Percentiles rank a stretch among this genome's conserved stretches.
Conservation (phyloP, 495 filamentous ascomycete species). For the Daldinia loculata region DNA sequence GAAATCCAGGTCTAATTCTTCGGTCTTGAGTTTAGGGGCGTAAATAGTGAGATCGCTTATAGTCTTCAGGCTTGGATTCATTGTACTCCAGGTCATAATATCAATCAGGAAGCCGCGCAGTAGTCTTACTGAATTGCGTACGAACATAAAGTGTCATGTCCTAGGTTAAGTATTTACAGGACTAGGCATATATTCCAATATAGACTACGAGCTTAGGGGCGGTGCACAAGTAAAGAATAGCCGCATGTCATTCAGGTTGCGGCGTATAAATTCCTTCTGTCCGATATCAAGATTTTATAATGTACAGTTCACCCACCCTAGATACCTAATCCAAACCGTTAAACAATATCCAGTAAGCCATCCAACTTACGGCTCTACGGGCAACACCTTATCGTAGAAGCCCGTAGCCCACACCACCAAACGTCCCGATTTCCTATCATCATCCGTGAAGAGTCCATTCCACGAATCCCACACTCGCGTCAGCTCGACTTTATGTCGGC, state of each 20-base stretch:
- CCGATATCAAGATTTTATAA: neutral
- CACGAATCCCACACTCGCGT: conserved; percentile 73
- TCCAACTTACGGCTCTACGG: conserved; percentile 19
- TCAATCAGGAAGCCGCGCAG: neutral
- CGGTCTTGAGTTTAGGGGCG: neutral
- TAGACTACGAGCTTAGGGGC: too few species aligned
- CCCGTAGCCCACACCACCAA: conserved; percentile 78
- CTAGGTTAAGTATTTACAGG: neutral
- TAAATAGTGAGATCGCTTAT: neutral
- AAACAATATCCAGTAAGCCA: neutral
- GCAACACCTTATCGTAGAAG: conserved; percentile 41
- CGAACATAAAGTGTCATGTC: too few species aligned
- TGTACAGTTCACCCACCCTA: neutral
- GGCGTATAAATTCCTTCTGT: neutral
- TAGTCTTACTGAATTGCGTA: neutral
- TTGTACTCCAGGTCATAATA: too few species aligned
- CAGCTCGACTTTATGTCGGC: conserved; percentile 53
- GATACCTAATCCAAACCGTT: neutral
- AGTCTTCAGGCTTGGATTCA: neutral
- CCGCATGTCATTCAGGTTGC: neutral
- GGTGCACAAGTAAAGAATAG: too few species aligned
- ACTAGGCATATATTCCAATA: neutral
- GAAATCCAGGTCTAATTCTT: neutral
- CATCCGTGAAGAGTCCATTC: conserved; percentile 88
- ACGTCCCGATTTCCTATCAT: conserved; percentile 83